phyloP scores from a whole-genome alignment of 441 rosid species.

The Manihot esculenta region DNA sequence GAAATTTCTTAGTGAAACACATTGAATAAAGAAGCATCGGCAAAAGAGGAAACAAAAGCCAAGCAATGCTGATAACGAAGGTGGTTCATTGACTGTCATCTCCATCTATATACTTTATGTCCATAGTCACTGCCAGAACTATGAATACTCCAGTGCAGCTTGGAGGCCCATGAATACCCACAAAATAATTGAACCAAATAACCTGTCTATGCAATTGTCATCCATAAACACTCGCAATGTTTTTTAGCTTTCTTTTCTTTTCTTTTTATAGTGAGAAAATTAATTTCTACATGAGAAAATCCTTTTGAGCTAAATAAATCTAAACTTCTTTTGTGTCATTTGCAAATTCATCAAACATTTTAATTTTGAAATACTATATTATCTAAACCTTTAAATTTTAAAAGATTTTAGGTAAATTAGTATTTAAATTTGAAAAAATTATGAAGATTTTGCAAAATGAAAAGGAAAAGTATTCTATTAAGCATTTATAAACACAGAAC shows the following conservation, averaged over 20 bases:
- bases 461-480: no score
- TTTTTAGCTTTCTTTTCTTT: background rate
- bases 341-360: no score
- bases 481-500: no score
- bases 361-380: no score
- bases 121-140: conserved; percentile 19
- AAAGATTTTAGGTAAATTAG: no score
- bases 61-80: conserved; percentile 4
- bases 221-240: background rate
- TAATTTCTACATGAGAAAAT: no score
- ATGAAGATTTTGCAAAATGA: no score
- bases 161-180: conserved; percentile 22
- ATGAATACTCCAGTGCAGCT: conserved; percentile 20
- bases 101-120: conserved; percentile 15
- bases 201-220: conserved; percentile 11
- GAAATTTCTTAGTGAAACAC: conserved; percentile 3
- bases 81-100: conserved; percentile 19
- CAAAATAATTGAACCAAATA: conserved; percentile 14
- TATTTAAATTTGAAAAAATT: no score
- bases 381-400: no score
- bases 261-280: background rate
- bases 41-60: conserved; percentile 20
- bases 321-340: no score
- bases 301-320: no score
- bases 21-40: conserved; percentile 24